phyloP scores from a whole-genome alignment of 768 basidiomycete genomes.

The Hygrophorus russula region DNA sequence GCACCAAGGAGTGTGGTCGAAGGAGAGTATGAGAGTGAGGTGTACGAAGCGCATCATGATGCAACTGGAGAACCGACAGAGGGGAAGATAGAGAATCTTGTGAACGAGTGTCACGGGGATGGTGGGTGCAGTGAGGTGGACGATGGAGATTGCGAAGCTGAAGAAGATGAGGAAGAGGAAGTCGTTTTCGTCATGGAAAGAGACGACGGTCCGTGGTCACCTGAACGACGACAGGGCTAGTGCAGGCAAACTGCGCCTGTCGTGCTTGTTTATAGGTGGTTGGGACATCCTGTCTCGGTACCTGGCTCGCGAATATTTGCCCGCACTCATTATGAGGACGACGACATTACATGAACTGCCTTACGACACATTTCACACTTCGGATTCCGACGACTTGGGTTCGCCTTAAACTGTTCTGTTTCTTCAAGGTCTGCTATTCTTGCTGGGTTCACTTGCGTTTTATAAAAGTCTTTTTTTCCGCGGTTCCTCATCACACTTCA shows the following conservation, averaged over 20 bases:
- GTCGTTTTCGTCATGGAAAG: conserved; percentile 62
- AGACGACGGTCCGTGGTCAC: conserved; percentile 26
- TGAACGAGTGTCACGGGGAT: conserved; percentile 18
- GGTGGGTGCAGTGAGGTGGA: conserved; percentile 4
- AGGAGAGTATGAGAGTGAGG: conserved; percentile 2
- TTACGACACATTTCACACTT: too few relatives aligned
- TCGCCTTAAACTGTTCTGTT: too few relatives aligned
- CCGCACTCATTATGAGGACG: neutral
- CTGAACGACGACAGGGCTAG: conserved; percentile 14
- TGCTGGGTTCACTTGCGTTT: too few relatives aligned
- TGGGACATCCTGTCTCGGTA: neutral
- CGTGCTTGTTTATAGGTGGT: neutral
- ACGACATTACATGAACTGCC: too few relatives aligned
- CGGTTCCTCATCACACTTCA: too few relatives aligned
- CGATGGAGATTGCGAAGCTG: conserved; percentile 26
- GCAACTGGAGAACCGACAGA: neutral
- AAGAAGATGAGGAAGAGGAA: conserved; percentile 65
- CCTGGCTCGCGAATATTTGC: neutral
- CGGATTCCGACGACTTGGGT: too few relatives aligned
- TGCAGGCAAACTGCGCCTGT: neutral
- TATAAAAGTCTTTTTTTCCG: too few relatives aligned
- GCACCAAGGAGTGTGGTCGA: conserved; percentile 40
- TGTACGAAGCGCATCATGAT: neutral
- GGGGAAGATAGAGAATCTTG: conserved; percentile 7
- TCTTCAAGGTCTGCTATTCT: too few relatives aligned